A percentile compares a stretch with the other conserved stretches of the same genome.
Conservation (phyloP, 2,329 filamentous ascomycete genomes). For the Nothomitra cinnamomea region DNA sequence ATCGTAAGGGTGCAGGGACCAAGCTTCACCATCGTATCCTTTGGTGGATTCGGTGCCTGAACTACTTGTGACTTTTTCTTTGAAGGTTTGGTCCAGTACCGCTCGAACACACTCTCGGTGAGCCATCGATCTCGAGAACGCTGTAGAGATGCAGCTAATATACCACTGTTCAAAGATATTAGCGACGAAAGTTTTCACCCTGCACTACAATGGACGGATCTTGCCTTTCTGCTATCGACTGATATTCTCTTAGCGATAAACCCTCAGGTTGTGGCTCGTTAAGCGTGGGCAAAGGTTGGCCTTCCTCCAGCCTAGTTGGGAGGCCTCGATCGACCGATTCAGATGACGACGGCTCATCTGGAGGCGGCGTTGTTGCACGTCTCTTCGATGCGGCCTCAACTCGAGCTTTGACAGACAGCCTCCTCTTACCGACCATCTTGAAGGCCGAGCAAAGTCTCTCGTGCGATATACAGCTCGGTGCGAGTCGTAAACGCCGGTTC, state of each 20-base stretch:
- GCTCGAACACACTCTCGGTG: constrained; percentile 54
- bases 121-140: constrained; percentile 61
- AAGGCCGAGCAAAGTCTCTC: background rate
- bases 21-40: constrained; percentile 55
- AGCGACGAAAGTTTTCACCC: background rate
- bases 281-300: constrained; percentile 54
- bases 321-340: constrained; percentile 25
- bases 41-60: constrained; percentile 46
- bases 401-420: constrained; percentile 10
- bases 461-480: background rate
- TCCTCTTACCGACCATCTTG: constrained; percentile 11
- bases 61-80: constrained; percentile 48
- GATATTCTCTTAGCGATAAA: constrained; percentile 48
- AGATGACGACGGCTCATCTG: constrained; percentile 10
- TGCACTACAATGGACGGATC: background rate
- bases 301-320: constrained; percentile 45
- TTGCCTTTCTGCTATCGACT: constrained; percentile 56
- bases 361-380: constrained; percentile 13
- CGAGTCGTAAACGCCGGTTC: background rate
- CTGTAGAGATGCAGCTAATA: constrained; percentile 54
- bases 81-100: constrained; percentile 58
- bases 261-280: constrained; percentile 47
- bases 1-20: constrained; percentile 59
- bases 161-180: constrained; percentile 36
- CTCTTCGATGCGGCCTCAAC: constrained; percentile 13